Evolutionary conservation across 73 alveolate genomes (phyloP).

Genomic region (Paraurostyla sp.): DNA sequence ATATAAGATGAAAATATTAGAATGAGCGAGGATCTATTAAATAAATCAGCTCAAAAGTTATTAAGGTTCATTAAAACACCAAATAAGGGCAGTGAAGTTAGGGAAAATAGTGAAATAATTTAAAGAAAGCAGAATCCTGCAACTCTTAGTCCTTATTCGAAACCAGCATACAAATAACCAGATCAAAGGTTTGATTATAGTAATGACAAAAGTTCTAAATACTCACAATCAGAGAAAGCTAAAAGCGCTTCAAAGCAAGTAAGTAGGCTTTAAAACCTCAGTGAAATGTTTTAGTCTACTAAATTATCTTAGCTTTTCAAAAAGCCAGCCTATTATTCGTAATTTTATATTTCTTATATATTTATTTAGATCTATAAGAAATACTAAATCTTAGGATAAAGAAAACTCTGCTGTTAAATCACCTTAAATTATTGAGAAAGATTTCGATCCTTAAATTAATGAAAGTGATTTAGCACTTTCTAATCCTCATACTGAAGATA

Average conservation of each 20-base stretch:
- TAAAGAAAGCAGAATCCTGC: too few species aligned
- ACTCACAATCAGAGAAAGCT: background rate
- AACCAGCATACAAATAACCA: background rate
- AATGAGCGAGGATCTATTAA: conserved; percentile 18
- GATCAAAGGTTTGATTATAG: background rate
- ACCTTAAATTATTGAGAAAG: background rate
- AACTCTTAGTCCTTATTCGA: conserved; percentile 21
- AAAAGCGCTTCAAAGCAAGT: background rate
- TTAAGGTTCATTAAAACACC: conserved; percentile 40
- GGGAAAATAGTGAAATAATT: too few species aligned
- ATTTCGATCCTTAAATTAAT: background rate
- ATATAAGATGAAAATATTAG: conserved; percentile 13
- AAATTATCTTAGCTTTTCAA: conserved; percentile 9
- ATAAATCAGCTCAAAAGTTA: conserved; percentile 18
- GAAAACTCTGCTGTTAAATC: conserved; percentile 47
- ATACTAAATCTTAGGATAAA: background rate
- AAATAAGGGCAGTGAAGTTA: too few species aligned
- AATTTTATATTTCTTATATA: background rate
- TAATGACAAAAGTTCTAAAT: background rate
- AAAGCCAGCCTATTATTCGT: conserved; percentile 35
- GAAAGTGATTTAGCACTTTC: background rate
- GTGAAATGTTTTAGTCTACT: conserved; percentile 32
- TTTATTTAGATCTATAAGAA: conserved; percentile 1
- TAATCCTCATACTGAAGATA: background rate
- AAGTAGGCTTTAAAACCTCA: background rate